Evolutionary conservation across 805 yeast genomes (phyloP), one percentile per base, ranked within the genome.

Genomic region (Kuraishia ogatae): DNA sequence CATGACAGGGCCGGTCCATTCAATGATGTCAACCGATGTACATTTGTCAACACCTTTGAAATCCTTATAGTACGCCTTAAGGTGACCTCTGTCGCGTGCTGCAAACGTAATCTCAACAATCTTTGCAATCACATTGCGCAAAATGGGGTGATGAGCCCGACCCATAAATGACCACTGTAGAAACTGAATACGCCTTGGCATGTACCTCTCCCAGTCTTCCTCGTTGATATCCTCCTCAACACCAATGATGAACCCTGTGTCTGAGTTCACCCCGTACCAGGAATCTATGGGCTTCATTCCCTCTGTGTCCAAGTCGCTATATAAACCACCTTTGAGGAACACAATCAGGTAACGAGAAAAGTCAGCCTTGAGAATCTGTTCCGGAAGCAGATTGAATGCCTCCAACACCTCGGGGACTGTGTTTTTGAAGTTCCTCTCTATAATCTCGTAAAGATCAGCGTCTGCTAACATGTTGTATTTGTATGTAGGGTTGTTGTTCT

Each of bases 1-100:
- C 24, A 83, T 71, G 48, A 89, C 94, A 50, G 87, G 82, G 11
- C 96, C 96, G 0, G 94, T 85, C 90, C 90, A 85, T 62, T 76
- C 79, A 74, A 83, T 81, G 54, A 85, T 81, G 59, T 80, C 85
- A 56, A 72, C 64, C 1, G 71, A 66, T 20, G 65, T 62, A 56
- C 73, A 69, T 58, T 66, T 64, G 58, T 70, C 73, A 47, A 70
- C 71, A 48, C 68, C 71, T 54, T 66, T 68, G 56, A 69, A 69
- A 60, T 69, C 72, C 56, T 67, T 67, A 54, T 68, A 68, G 51
- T 68, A 68, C 24, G 72, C 72, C 54, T 63, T 66, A 57, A 70
- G 60, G 55, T 65, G 68, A 58, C 66, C 65, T 53, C 67, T 66
- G 54, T 67, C 68, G 54, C 66, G 65, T 15, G 72, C 72, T 53